Evolutionary conservation across 305 asterid species (phyloP).

Genomic region (Fraxinus angustifolia): DNA sequence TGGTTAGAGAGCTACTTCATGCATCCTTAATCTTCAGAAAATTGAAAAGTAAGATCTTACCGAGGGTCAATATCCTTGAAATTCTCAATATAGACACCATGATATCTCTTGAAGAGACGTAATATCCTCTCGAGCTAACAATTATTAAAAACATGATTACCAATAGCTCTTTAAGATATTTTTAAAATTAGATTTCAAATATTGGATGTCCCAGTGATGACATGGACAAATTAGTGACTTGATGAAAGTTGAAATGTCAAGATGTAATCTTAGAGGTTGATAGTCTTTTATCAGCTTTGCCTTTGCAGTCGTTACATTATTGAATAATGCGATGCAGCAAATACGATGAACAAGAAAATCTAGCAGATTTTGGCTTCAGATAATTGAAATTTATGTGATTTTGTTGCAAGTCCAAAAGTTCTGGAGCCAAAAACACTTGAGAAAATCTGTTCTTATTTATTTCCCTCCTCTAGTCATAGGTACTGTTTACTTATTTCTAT

Average conservation of each 20-base stretch:
- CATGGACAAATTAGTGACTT: not conserved
- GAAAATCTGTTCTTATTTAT: not conserved
- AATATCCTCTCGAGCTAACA: not conserved
- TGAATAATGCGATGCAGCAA: not conserved
- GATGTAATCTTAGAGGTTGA: not conserved
- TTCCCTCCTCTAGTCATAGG: not conserved
- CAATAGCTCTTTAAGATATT: not conserved
- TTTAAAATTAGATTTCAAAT: not conserved
- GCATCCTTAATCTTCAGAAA: not conserved
- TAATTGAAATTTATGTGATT: not conserved
- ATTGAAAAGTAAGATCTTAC: not conserved
- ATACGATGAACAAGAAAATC: not conserved
- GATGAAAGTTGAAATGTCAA: not conserved
- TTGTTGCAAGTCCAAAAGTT: not conserved
- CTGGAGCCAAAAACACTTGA: not conserved
- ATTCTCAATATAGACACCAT: not conserved
- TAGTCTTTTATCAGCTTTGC: not conserved
- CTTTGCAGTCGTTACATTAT: not conserved
- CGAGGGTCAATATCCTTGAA: not conserved
- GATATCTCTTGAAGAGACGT: not conserved
- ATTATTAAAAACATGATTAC: not conserved
- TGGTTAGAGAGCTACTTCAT: not conserved
- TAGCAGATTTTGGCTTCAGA: not conserved
- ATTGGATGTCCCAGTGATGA: not conserved
- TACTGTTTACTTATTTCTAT: not conserved